Base-by-base conservation (phyloP, 257 asterid species). In the Fraxinus quadrangulata region DNA sequence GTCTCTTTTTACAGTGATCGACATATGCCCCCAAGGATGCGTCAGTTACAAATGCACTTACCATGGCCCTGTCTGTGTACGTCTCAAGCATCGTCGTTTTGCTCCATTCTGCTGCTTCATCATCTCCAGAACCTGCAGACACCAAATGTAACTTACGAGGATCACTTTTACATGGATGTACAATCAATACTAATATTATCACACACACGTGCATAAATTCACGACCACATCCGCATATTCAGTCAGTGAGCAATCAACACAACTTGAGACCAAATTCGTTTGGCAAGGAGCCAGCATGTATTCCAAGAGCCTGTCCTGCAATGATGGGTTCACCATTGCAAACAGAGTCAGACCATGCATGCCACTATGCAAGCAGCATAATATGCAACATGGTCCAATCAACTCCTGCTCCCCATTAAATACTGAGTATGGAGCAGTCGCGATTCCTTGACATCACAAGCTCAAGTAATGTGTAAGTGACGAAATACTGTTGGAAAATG, bases 1-100 rank as follows among this genome's bases (percentile, higher is more conserved):
- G 1, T 56, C 67, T 59, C 40, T 2, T 23, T 11, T 63, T 26
- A 63, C 69, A 63, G 69, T 24, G 19, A 12, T 5, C n/a, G 28
- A 26, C 6, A 63, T 63, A 12, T 24, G 13, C 26, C 30, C 16
- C 2, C 1, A 10, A 59, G 34, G 34, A 11, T 26, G 12, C 4
- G 34, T 23, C 17, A 6, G 36, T 3, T 63, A 63, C 21, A 31
- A 63, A 63, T 24, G 2, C 36, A 56, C 65, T 88, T 79, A 94
- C 97, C 95, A 94, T 17, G 94, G 93, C 71, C 99, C 90, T 2
- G 97, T 92, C 84, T 86, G 94, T 39, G 97, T 96, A 80, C 99
- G 91, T 80, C 97, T 94, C 84, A 93, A 84, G 83, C 96, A 84
- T 72, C 82, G 90, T 69, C 87, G 87, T 88, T 94, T 96, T 2